Evolutionary conservation across 2,329 filamentous ascomycete genomes (phyloP).

Genomic region (Teratosphaeria gauchensis): DNA sequence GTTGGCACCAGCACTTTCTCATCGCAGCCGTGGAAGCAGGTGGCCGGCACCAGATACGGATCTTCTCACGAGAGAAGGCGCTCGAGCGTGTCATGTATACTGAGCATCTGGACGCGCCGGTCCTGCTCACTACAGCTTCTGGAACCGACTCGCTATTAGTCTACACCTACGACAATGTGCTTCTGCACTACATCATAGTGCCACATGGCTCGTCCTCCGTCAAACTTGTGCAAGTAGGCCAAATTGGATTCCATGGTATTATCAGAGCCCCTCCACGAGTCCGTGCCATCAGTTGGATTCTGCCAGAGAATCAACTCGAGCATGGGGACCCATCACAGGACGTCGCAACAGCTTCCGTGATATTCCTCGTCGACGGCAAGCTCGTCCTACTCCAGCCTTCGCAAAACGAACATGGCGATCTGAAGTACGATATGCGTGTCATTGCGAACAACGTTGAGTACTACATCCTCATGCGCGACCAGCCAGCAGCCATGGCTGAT

Average conservation of each 20-base stretch:
- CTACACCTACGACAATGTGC: conserved; percentile 91
- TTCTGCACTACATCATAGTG: conserved; percentile 87
- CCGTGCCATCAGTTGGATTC: conserved; percentile 86
- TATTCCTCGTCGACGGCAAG: conserved; percentile 97
- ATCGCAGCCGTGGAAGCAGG: conserved; percentile 87
- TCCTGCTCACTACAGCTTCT: conserved; percentile 81
- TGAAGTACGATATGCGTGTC: conserved; percentile 98
- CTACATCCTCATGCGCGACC: conserved; percentile 84
- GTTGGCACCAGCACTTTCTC: conserved; percentile 93
- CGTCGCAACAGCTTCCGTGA: conserved; percentile 81
- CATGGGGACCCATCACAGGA: conserved; percentile 94
- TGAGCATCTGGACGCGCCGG: conserved; percentile 69
- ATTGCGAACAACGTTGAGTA: conserved; percentile 95
- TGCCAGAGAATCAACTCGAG: conserved; percentile 80
- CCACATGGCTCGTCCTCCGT: conserved; percentile 57
- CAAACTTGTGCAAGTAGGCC: conserved; percentile 82
- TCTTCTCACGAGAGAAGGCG: conserved; percentile 79
- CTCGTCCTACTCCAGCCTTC: conserved; percentile 85
- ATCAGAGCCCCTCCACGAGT: conserved; percentile 88
- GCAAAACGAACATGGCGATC: conserved; percentile 65
- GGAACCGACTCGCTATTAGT: conserved; percentile 91
- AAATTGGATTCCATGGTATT: conserved; percentile 95
- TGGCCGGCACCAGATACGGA: conserved; percentile 66
- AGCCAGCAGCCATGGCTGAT: conserved; percentile 30
- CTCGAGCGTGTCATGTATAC: conserved; percentile 69